Evolutionary conservation across 768 basidiomycete genomes (phyloP).

Genomic region (Boletus subcaerulescens): DNA sequence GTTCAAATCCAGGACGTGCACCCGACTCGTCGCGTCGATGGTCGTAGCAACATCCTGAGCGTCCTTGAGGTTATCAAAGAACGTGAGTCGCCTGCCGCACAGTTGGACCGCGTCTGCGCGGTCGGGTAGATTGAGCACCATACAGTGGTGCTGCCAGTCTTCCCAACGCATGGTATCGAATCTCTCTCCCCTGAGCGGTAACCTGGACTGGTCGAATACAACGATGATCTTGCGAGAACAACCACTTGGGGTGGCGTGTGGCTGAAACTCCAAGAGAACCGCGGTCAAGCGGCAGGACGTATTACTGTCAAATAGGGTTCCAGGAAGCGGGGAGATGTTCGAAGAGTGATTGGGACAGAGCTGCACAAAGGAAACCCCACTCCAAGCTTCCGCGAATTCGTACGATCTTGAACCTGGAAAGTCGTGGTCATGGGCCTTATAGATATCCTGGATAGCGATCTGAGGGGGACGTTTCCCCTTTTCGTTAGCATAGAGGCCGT

Average conservation of each 20-base stretch:
- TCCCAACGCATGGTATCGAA: conserved; percentile 52
- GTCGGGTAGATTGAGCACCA: conserved; percentile 34
- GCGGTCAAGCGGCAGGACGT: conserved; percentile 49
- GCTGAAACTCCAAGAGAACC: conserved; percentile 41
- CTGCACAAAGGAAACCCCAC: conserved; percentile 39
- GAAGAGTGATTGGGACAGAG: conserved; percentile 49
- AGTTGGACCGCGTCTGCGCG: conserved; percentile 28
- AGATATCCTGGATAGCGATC: conserved; percentile 24
- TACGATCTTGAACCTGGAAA: conserved; percentile 32
- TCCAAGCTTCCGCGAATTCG: conserved; percentile 56
- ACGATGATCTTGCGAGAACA: conserved; percentile 44
- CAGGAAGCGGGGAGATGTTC: conserved; percentile 35
- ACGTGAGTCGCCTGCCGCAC: conserved; percentile 30
- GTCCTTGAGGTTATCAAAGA: conserved; percentile 30
- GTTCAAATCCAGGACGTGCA: conserved; percentile 32
- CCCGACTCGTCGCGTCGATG: conserved; percentile 19
- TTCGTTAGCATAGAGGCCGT: conserved; percentile 31
- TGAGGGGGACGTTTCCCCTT: conserved; percentile 33
- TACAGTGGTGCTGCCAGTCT: conserved; percentile 46
- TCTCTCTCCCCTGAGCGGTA: conserved; percentile 40
- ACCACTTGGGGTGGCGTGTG: conserved; percentile 32
- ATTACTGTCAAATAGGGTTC: conserved; percentile 56
- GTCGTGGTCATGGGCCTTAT: conserved; percentile 5
- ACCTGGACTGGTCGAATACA: conserved; percentile 53
- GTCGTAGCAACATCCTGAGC: neutral